Evolutionary conservation across 169 alveolate genomes (phyloP).

Genomic region (Pseudocohnilembus persalinus): DNA sequence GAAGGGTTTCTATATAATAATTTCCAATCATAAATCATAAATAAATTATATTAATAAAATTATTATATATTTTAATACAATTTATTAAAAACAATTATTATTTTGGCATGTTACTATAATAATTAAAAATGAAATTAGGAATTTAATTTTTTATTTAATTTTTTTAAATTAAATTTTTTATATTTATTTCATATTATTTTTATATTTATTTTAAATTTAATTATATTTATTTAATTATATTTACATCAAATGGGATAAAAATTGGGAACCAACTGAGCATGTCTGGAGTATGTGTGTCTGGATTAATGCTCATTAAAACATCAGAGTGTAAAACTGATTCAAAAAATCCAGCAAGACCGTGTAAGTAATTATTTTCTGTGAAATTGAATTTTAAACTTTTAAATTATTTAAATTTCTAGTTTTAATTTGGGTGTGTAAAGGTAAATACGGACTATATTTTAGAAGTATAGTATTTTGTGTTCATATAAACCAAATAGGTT

Average conservation of each 20-base stretch:
- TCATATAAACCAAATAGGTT: conserved; percentile 67
- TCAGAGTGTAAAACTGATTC: conserved; percentile 60
- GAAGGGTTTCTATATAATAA: conserved; percentile 55
- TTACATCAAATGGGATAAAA: conserved; percentile 74
- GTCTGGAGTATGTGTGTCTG: conserved; percentile 67
- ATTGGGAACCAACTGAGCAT: conserved; percentile 88
- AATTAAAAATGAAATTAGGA: too few species aligned
- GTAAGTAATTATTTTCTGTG: conserved; percentile 49
- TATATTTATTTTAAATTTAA: too few species aligned
- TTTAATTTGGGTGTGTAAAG: conserved; percentile 63
- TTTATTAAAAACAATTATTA: too few species aligned
- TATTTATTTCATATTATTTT: too few species aligned
- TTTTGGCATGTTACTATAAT: too few species aligned
- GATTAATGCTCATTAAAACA: conserved; percentile 67
- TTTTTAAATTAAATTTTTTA: too few species aligned
- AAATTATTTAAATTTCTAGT: conserved; percentile 4
- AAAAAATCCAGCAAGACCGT: conserved; percentile 88
- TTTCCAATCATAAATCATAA: not conserved
- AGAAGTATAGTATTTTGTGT: conserved; percentile 49
- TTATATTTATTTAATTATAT: too few species aligned
- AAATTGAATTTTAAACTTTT: conserved; percentile 21
- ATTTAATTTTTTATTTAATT: too few species aligned
- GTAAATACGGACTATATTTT: conserved; percentile 58
- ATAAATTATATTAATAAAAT: too few species aligned
- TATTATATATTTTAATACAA: too few species aligned